These are phyloP conservation scores for Pholiota adiposa DNA, from an alignment of 1,284 basidiomycete genomes.

Conservation along the genomic window DNA sequence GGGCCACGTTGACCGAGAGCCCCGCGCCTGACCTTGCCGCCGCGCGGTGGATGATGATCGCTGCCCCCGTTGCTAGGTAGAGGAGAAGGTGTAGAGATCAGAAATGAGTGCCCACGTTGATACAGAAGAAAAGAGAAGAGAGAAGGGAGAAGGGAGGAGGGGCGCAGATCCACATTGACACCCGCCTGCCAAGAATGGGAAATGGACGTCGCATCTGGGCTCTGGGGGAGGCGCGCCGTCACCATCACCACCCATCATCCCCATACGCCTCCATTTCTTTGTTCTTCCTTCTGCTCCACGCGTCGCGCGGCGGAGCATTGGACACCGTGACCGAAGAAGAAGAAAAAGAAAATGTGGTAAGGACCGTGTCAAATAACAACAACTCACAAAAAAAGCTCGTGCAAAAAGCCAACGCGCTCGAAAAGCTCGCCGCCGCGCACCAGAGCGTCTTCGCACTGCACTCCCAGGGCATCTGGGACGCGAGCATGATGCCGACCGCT, in stretches of 20 bases:
- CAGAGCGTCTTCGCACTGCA: conserved; percentile 31
- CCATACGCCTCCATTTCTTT: not conserved
- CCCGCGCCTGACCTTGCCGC: conserved; percentile 29
- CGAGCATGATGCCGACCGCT: conserved; percentile 35
- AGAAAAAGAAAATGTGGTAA: not conserved
- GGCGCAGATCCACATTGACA: conserved; percentile 1
- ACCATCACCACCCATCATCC: not conserved
- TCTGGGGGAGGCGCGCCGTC: not conserved
- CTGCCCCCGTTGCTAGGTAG: conserved; percentile 28
- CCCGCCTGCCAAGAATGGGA: not conserved
- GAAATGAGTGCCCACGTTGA: no score
- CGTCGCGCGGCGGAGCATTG: no score
- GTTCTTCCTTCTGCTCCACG: no score
- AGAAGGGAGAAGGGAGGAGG: not conserved
- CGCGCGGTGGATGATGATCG: conserved; percentile 27
- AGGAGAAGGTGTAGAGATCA: not conserved
- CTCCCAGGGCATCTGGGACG: conserved; percentile 33
- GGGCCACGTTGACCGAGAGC: conserved; percentile 33
- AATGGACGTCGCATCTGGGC: not conserved
- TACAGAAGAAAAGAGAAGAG: conserved; percentile 1
- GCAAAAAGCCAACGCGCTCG: conserved; percentile 32
- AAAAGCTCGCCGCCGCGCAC: conserved; percentile 36
- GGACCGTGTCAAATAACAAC: no score
- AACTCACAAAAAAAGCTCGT: conserved; percentile 32
- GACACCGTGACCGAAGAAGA: not conserved